A percentile compares a stretch with the other conserved stretches of the same genome.
These are phyloP conservation scores for Fusarium vanettenii DNA, from an alignment of 2,329 filamentous ascomycete species.

Conservation along the genomic window DNA sequence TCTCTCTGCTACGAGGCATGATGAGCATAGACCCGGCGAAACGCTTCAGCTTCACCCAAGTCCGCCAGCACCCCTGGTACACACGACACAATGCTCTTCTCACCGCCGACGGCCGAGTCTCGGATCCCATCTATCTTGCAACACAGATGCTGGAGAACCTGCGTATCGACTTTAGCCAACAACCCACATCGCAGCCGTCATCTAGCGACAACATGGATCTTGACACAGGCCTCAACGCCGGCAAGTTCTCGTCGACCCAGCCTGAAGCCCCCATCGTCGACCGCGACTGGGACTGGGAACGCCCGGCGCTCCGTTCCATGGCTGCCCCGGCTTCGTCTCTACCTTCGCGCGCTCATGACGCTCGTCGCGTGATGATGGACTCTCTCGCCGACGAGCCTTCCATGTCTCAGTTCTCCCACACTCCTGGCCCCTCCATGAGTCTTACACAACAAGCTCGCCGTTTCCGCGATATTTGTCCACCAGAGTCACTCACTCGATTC, in stretches of 20 bases:
- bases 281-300: conserved; percentile 88
- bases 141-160: conserved; percentile 94
- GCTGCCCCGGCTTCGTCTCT: conserved; percentile 53
- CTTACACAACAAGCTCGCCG: conserved; percentile 89
- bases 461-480: conserved; percentile 91
- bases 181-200: conserved; percentile 62
- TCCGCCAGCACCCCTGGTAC: conserved; percentile 95
- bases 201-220: conserved; percentile 74
- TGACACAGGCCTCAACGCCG: conserved; percentile 61
- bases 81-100: conserved; percentile 84
- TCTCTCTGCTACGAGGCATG: conserved; percentile 92
- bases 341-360: conserved; percentile 46
- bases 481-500: conserved; percentile 90
- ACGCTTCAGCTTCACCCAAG: conserved; percentile 86
- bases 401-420: conserved; percentile 85
- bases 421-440: conserved; percentile 81
- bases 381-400: conserved; percentile 87
- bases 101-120: conserved; percentile 76
- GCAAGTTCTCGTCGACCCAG: conserved; percentile 81
- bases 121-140: conserved; percentile 86
- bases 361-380: conserved; percentile 62
- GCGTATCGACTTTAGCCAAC: conserved; percentile 85
- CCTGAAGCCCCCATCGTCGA: conserved; percentile 83
- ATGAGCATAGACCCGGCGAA: conserved; percentile 80
- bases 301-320: conserved; percentile 69